Evolutionary conservation across 225 moss, liverwort and hornwort genomes (phyloP).

Genomic region (Pleurozium schreberi): DNA sequence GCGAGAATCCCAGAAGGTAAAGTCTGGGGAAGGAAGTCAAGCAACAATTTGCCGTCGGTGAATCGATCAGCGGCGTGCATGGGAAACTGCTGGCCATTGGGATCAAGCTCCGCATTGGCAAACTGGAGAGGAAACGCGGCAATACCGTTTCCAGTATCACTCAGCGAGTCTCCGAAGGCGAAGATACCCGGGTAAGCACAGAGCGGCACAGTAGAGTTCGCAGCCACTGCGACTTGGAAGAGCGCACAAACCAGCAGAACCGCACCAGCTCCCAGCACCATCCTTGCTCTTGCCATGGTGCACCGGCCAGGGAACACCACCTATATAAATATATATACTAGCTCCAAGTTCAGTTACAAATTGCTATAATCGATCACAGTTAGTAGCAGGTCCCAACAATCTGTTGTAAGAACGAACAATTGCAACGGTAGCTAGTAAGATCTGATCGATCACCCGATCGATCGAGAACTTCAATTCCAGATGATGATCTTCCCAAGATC

Average conservation of each 20-base stretch:
- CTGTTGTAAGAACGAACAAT: neutral
- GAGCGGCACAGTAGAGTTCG: neutral
- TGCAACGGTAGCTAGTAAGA: neutral
- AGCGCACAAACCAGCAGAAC: neutral
- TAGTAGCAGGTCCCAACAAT: no score
- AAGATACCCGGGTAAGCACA: neutral
- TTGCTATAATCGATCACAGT: neutral
- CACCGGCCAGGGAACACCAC: neutral
- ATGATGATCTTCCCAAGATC: neutral
- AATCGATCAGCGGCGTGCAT: constrained; percentile 1
- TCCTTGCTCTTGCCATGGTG: neutral
- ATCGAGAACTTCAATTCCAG: neutral
- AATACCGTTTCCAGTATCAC: neutral
- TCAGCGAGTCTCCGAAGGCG: constrained; percentile 2
- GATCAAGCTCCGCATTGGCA: neutral
- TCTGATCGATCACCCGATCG: neutral
- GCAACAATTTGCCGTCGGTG: neutral
- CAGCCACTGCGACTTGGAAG: neutral
- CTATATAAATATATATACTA: no score
- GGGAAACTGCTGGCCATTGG: neutral
- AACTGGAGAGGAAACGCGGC: neutral
- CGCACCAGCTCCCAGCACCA: neutral
- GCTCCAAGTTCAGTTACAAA: neutral
- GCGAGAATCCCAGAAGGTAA: neutral
- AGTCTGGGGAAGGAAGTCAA: constrained; percentile 1